Percentiles rank a stretch among this genome's conserved stretches.
These are phyloP conservation scores for Talaromyces sp. DNA, from an alignment of 2,329 filamentous ascomycete genomes.

Conservation along the genomic window DNA sequence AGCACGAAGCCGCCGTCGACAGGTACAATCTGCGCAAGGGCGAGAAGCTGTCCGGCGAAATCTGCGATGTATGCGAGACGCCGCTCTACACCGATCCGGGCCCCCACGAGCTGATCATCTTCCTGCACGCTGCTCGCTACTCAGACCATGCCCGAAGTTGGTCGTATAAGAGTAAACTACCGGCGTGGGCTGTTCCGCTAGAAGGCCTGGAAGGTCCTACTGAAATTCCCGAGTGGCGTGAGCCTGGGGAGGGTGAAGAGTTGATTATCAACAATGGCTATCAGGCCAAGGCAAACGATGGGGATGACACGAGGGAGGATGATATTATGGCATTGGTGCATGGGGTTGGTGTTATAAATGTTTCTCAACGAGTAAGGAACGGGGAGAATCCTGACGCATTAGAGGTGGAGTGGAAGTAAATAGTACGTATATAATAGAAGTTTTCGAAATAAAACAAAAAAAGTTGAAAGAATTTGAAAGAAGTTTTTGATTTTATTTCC, in stretches of 20 bases:
- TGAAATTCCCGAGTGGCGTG: slow-evolving; percentile 49
- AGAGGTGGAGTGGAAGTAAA: not conserved
- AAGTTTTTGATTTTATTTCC: slow-evolving; percentile 1
- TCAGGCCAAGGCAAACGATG: slow-evolving; percentile 20
- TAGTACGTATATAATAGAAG: not conserved
- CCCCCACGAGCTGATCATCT: slow-evolving; percentile 82
- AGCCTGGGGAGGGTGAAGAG: slow-evolving; percentile 32
- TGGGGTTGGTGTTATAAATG: slow-evolving; percentile 30
- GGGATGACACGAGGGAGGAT: slow-evolving; percentile 9
- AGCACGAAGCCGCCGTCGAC: slow-evolving; percentile 77
- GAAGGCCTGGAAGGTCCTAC: slow-evolving; percentile 64
- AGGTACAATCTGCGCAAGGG: slow-evolving; percentile 85
- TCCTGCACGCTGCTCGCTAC: slow-evolving; percentile 87
- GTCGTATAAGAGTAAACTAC: slow-evolving; percentile 80
- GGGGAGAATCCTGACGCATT: slow-evolving; percentile 2
- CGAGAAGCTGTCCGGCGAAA: slow-evolving; percentile 83
- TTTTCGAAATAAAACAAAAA: not conserved
- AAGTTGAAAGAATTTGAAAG: not conserved
- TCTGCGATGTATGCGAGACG: slow-evolving; percentile 76
- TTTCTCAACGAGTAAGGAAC: slow-evolving; percentile 15
- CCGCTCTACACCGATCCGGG: slow-evolving; percentile 91
- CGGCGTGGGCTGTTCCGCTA: slow-evolving; percentile 81
- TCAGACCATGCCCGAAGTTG: slow-evolving; percentile 76
- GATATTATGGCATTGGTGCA: slow-evolving; percentile 25
- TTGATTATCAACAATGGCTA: slow-evolving; percentile 32